phyloP scores from a whole-genome alignment of 257 asterid species.

The Nicotiana benthamiana region DNA sequence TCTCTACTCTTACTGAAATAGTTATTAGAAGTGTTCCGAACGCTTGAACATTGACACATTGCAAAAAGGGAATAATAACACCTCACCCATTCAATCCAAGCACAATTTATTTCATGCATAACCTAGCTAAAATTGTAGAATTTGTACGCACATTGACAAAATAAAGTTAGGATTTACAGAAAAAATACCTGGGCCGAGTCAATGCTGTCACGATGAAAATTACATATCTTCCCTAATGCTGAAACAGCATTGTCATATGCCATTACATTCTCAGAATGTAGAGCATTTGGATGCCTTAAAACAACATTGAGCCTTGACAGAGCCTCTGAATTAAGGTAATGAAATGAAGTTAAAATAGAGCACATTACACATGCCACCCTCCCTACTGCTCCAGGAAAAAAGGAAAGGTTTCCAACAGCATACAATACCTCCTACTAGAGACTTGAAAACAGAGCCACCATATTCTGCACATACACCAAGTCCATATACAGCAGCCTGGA shows the following conservation, averaged over 20 bases:
- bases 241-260: constrained; percentile 98
- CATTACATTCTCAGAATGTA: constrained; percentile 69
- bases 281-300: constrained; percentile 62
- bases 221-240: constrained; percentile 93
- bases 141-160: neutral
- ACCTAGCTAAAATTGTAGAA: neutral
- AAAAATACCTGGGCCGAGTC: constrained; percentile 73
- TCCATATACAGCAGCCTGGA: constrained; percentile 96
- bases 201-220: constrained; percentile 81
- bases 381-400: neutral
- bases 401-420: neutral
- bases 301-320: constrained; percentile 85
- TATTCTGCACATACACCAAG: constrained; percentile 94
- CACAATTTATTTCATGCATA: neutral
- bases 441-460: constrained; percentile 78
- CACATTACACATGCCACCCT: neutral
- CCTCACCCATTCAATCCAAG: neutral
- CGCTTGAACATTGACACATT: neutral
- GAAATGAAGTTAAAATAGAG: neutral
- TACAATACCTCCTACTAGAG: constrained; percentile 74
- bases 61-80: neutral
- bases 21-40: neutral
- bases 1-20: neutral
- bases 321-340: constrained; percentile 51
- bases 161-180: neutral